phyloP scores from a whole-genome alignment of 1,139 yeast genomes.

The Eremothecium cymbalariae region DNA sequence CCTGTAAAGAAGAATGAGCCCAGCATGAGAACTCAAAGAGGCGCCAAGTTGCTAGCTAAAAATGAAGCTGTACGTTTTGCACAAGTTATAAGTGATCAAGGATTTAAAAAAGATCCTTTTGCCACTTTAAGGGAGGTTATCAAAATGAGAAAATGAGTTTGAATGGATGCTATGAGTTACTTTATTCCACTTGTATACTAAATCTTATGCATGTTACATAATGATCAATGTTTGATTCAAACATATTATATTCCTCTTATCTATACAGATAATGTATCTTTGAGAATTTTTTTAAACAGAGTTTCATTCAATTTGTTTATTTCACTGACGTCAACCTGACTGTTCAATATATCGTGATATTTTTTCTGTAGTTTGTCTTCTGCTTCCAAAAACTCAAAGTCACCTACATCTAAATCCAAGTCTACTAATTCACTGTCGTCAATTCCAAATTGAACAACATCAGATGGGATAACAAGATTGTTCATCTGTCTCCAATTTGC shows the following conservation, averaged over 20 bases:
- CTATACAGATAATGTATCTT: conserved; percentile 9
- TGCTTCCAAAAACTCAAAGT: conserved; percentile 20
- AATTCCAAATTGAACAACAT: conserved; percentile 50
- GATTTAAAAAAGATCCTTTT: conserved; percentile 51
- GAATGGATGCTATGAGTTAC: too few relatives aligned
- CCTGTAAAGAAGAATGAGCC: conserved; percentile 45
- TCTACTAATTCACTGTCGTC: conserved; percentile 52
- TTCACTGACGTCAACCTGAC: conserved; percentile 33
- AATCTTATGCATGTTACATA: too few relatives aligned
- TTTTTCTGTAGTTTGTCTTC: conserved; percentile 21
- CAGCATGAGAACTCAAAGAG: conserved; percentile 49
- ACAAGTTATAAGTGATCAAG: conserved; percentile 43
- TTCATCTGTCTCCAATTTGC: conserved; percentile 45
- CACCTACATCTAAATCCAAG: conserved; percentile 39
- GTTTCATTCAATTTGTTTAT: conserved; percentile 19
- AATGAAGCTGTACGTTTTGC: conserved; percentile 51
- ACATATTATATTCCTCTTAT: too few relatives aligned
- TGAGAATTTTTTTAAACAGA: conserved; percentile 11
- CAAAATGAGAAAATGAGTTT: too few relatives aligned
- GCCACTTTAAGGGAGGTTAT: conserved; percentile 43
- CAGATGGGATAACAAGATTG: conserved; percentile 38
- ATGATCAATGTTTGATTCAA: too few relatives aligned
- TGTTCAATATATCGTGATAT: conserved; percentile 24
- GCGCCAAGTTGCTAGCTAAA: conserved; percentile 46
- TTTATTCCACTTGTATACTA: too few relatives aligned